Percentiles rank a stretch among this genome's conserved stretches.
These are phyloP conservation scores for Phaeophleospora eucalypticola DNA, from an alignment of 2,329 filamentous ascomycete genomes.

Conservation along the genomic window DNA sequence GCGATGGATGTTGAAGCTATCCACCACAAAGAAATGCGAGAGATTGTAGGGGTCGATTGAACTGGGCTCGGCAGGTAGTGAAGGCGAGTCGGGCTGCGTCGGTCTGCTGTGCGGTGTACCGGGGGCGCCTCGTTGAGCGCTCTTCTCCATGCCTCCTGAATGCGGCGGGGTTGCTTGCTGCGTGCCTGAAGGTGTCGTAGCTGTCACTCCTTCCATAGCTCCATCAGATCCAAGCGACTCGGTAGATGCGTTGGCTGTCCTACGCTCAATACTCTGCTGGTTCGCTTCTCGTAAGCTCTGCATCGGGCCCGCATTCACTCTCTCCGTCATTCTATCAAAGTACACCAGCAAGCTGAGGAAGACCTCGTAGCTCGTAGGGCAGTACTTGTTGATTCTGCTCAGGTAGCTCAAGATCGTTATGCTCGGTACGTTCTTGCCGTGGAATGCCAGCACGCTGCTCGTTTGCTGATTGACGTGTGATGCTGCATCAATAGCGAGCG, in stretches of 20 bases:
- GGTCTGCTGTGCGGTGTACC: conserved; percentile 36
- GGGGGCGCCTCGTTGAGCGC: conserved; percentile 26
- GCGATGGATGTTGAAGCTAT: conserved; percentile 98
- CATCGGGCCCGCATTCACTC: conserved; percentile 77
- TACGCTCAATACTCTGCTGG: conserved; percentile 43
- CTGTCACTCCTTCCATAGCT: conserved; percentile 28
- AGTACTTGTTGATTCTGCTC: conserved; percentile 96
- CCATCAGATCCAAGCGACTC: conserved; percentile 26
- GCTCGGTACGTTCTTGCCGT: conserved; percentile 95
- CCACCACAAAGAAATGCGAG: conserved; percentile 82
- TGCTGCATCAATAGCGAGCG: conserved; percentile 57
- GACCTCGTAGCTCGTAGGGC: conserved; percentile 95
- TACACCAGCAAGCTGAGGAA: conserved; percentile 94
- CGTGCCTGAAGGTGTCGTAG: conserved; percentile 28
- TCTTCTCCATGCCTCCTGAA: conserved; percentile 44
- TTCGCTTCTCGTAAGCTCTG: conserved; percentile 56
- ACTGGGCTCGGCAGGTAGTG: conserved; percentile 33
- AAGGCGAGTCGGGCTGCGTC: conserved; percentile 29
- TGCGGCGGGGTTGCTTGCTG: conserved; percentile 48
- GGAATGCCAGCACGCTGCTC: conserved; percentile 82
- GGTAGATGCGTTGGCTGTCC: conserved; percentile 21
- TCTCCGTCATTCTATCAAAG: conserved; percentile 97
- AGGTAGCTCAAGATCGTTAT: conserved; percentile 97
- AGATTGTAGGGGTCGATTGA: conserved; percentile 49
- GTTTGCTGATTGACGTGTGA: conserved; percentile 60